Base-by-base conservation (phyloP, 768 basidiomycete genomes). In the Zangia roseola region DNA sequence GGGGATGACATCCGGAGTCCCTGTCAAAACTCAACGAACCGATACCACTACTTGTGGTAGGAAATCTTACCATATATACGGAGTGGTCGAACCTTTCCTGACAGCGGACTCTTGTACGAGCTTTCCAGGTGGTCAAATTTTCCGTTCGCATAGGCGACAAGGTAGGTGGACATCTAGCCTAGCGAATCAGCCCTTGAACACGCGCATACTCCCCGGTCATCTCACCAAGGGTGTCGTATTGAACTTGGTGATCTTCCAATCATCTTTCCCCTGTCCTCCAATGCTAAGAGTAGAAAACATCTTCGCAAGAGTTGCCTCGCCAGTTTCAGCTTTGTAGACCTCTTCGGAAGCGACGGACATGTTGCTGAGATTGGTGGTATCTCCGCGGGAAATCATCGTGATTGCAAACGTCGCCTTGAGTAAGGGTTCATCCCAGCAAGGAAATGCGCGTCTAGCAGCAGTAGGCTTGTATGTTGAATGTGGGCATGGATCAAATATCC, bases 401-500 rank as follows among this genome's bases (percentile, higher is more conserved):
- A 93, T 72, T 0, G 78, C 61, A 63, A 86, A 90, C 3, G 86
- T 92, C 0, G 93, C 87, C 67, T 97, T 97, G 57, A 94, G 75
- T 31, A 82, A 75, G 14, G 94, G 95, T 63, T 97, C 94, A 63
- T 97, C 94, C 90, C 91, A 95, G 72, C 86, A 91, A 23, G 90
- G 90, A 67, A 91, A 89, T 6, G 86, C 82, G 35, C 81, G 78
- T 42, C 94, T 75, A 9, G 94, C 94, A 50, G 84, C 84, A 34
- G 90, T 95, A 33, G 94, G 84, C 86, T 95, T 55, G 14, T 33
- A 28, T 9, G 10, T 33, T 33, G 26, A 16, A 45, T 43, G n/a
- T n/a, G 14, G 24, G 38, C 38, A 42, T 42, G 52, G 47, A 46
- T 39, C 10, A 52, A 19, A 33, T 9, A 10, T 31, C 6, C 6